These are phyloP conservation scores for Wallacemonas sp. DNA, from an alignment of 208 protist genomes.

Conservation along the genomic window DNA sequence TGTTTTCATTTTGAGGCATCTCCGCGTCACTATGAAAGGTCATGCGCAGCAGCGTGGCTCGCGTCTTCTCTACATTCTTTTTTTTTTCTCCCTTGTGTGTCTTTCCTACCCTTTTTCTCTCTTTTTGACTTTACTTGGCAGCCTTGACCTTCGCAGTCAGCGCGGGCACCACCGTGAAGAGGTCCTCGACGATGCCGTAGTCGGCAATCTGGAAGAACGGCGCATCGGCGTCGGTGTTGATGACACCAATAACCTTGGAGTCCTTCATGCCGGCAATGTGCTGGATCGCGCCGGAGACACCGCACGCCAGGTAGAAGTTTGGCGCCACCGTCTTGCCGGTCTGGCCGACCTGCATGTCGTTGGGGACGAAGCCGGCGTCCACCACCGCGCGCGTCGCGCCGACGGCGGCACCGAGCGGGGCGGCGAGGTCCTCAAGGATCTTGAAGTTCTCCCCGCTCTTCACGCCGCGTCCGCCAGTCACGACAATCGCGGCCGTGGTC, in stretches of 20 bases:
- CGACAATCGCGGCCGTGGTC: conserved; percentile 85
- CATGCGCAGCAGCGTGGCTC: too few relatives aligned
- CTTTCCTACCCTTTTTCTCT: neutral
- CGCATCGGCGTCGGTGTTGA: conserved; percentile 98
- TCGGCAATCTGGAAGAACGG: conserved; percentile 98
- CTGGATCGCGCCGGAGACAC: conserved; percentile 97
- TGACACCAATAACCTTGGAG: conserved; percentile 96
- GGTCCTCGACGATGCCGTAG: conserved; percentile 97
- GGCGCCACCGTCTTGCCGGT: conserved; percentile 99
- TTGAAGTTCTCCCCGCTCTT: conserved; percentile 98
- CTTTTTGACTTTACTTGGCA: conserved; percentile 36
- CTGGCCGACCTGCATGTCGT: conserved; percentile 98
- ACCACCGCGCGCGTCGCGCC: conserved; percentile 98
- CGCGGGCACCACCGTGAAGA: conserved; percentile 95
- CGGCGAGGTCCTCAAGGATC: conserved; percentile 94
- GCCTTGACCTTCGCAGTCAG: conserved; percentile 88
- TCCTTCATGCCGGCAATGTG: conserved; percentile 99
- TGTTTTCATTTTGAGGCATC: too few relatives aligned
- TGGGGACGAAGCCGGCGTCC: conserved; percentile 92
- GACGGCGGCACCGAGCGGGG: conserved; percentile 92
- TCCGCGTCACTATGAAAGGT: too few relatives aligned
- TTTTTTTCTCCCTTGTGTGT: neutral
- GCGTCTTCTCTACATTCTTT: too few relatives aligned
- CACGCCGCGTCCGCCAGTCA: conserved; percentile 96
- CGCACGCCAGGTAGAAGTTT: conserved; percentile 97